These are phyloP conservation scores for Myrica gale DNA, from an alignment of 306 rosid genomes.

Conservation along the genomic window DNA sequence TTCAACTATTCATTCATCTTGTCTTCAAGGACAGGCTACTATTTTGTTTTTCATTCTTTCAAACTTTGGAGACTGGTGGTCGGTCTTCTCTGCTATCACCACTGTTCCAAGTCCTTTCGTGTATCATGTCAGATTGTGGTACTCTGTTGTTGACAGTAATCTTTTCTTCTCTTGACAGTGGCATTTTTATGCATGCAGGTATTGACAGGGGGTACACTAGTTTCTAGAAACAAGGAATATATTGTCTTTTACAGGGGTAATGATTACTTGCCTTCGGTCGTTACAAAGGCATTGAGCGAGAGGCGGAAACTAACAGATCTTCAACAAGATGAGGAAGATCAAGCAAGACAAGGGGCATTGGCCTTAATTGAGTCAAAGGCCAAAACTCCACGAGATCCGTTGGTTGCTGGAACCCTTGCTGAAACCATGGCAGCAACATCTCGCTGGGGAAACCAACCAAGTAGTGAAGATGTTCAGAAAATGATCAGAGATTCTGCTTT, in stretches of 20 bases:
- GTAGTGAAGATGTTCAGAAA: slow-evolving; percentile 52
- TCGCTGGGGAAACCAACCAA: slow-evolving; percentile 73
- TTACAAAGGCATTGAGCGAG: slow-evolving; percentile 58
- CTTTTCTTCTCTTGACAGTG: slow-evolving; percentile 30
- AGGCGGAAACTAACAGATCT: slow-evolving; percentile 55
- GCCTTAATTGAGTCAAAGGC: slow-evolving; percentile 34
- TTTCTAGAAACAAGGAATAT: slow-evolving; percentile 92
- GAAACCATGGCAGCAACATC: slow-evolving; percentile 84
- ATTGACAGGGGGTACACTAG: slow-evolving; percentile 83
- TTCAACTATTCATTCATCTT: slow-evolving; percentile 7
- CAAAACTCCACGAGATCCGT: slow-evolving; percentile 46
- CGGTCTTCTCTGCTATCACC: slow-evolving; percentile 10
- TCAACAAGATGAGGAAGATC: slow-evolving; percentile 80
- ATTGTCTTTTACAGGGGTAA: slow-evolving; percentile 85
- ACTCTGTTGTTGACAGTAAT: not conserved
- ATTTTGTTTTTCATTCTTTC: slow-evolving; percentile 16
- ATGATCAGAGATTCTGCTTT: slow-evolving; percentile 68
- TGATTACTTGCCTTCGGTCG: slow-evolving; percentile 76
- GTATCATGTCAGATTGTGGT: slow-evolving; percentile 24
- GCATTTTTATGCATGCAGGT: slow-evolving; percentile 53
- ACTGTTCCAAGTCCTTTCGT: not conserved
- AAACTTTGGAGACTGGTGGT: slow-evolving; percentile 12
- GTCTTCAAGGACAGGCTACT: slow-evolving; percentile 5
- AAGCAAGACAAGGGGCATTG: slow-evolving; percentile 54
- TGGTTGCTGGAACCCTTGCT: slow-evolving; percentile 85